Percentiles rank a stretch among this genome's conserved stretches.
Evolutionary conservation across 192 early-diverging fungal genomes (phyloP).

Genomic region (Entrophospora sp.): DNA sequence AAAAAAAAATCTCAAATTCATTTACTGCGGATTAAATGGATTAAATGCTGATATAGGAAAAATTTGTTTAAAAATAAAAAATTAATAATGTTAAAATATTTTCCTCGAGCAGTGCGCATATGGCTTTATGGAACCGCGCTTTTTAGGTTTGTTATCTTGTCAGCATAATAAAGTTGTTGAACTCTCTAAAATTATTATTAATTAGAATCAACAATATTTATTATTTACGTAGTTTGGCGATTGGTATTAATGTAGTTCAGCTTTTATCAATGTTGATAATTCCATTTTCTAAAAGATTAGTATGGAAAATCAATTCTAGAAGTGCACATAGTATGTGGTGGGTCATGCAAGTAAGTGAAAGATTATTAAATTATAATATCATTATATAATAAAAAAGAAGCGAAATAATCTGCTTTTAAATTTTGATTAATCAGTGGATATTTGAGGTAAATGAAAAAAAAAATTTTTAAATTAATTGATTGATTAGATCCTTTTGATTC

Average conservation of each 20-base stretch:
- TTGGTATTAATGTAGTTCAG: slow-evolving; percentile 39
- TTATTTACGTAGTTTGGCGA: slow-evolving; percentile 26
- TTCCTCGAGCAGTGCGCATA: slow-evolving; percentile 25
- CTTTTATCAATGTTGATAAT: slow-evolving; percentile 35
- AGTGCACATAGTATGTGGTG: slow-evolving; percentile 42
- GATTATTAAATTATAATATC: too few relatives aligned
- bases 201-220: background rate
- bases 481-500: too few relatives aligned
- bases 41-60: too few relatives aligned
- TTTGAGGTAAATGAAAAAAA: slow-evolving; percentile 24
- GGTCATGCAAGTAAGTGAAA: slow-evolving; percentile 41
- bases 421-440: slow-evolving; percentile 11
- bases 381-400: too few relatives aligned
- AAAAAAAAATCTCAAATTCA: too few relatives aligned
- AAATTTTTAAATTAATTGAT: too few relatives aligned
- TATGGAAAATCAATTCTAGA: slow-evolving; percentile 43
- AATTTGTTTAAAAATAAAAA: too few relatives aligned
- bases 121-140: slow-evolving; percentile 35
- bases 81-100: slow-evolving; percentile 23
- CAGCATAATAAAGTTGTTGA: background rate
- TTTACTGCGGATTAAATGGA: too few relatives aligned
- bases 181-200: background rate
- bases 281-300: slow-evolving; percentile 38
- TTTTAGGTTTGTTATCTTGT: slow-evolving; percentile 32
- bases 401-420: too few relatives aligned